Evolutionary conservation across 2,329 filamentous ascomycete species (phyloP), one percentile per base, ranked within the genome.

Genomic region (Beauveria asiatica): DNA sequence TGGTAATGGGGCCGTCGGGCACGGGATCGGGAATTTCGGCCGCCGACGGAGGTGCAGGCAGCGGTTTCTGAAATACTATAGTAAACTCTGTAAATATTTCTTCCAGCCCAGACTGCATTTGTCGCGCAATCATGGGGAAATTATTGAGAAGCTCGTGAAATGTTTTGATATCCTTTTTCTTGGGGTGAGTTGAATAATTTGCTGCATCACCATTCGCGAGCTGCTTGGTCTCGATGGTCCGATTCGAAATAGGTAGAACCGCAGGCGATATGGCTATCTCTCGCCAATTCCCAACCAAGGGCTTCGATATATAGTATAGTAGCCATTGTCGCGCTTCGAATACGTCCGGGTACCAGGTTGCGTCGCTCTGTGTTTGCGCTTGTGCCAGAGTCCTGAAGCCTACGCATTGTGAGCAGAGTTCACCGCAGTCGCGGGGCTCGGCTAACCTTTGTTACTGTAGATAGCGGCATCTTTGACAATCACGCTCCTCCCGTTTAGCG

Each of bases 81-180:
- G 85, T 87, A 71, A 99, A 97, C 67, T 97, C 92, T 62, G 88
- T 86, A 69, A 97, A 96, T 27, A 97, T 76, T 68, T 87, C 87
- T 69, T 99, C 93, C 39, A 99, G 75, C 0, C 94, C 94, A 2
- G 88, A 84, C 67, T 97, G 92, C 92, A 99, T 96, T 73, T 99
- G 94, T 62, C 90, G 84, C 25, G 92, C 92, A 67, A 99, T 97
- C 83, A 96, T 89, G 1, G 94, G 94, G 65, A 97, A 99, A 67
- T 92, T 86, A 65, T 90, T 89, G 46, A 99, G 80, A 16, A 99
- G 80, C 65, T 97, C 94, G 62, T 88, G 87, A 70, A 99, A 99
- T 39, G 84, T 90, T 74, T 87, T 91, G 70, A 99, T 88, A 62
- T 96, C 90, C 74, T 96, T 97, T 76, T 96, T 97, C 63, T 82